A percentile compares a stretch with the other conserved stretches of the same genome.
Evolutionary conservation across 2,329 filamentous ascomycete species (phyloP).

Genomic region (Byssothecium circinans): DNA sequence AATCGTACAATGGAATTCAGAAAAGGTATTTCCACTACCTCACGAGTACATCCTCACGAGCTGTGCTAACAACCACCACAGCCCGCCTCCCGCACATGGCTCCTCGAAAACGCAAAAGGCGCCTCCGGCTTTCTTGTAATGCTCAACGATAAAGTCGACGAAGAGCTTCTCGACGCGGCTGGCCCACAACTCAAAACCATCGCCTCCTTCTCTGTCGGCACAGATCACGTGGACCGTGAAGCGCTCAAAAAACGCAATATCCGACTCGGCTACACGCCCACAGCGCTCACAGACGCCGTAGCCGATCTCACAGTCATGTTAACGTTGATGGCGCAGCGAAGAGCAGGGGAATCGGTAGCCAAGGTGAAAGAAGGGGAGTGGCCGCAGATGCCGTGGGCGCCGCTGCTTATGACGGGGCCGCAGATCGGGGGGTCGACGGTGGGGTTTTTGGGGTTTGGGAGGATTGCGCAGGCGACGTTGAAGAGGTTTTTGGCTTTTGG

Average conservation of each 20-base stretch:
- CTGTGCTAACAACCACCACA: conserved; percentile 4
- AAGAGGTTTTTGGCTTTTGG: conserved; percentile 31
- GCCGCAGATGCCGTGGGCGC: conserved; percentile 36
- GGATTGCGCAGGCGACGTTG: conserved; percentile 32
- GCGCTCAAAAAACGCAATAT: conserved; percentile 30
- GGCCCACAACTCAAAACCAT: conserved; percentile 28
- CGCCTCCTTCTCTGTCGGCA: conserved; percentile 37
- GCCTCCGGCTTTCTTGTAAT: conserved; percentile 32
- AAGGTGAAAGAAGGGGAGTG: conserved; percentile 30
- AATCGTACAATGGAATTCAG: conserved; percentile 33
- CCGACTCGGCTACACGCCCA: conserved; percentile 35
- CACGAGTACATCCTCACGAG: not conserved
- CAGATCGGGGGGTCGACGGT: conserved; percentile 27
- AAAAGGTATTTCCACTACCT: conserved; percentile 16
- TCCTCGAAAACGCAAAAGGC: conserved; percentile 27
- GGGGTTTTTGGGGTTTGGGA: conserved; percentile 34
- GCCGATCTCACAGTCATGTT: conserved; percentile 36
- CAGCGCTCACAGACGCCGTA: conserved; percentile 34
- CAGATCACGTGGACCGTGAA: conserved; percentile 30
- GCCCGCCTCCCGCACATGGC: conserved; percentile 34
- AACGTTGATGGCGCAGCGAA: conserved; percentile 35
- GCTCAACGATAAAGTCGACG: conserved; percentile 31
- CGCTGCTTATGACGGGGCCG: conserved; percentile 33
- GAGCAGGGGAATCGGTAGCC: conserved; percentile 29
- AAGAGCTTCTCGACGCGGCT: conserved; percentile 26